Base-by-base conservation (phyloP, 2,329 filamentous ascomycete genomes). In the Cercospora beticola region DNA sequence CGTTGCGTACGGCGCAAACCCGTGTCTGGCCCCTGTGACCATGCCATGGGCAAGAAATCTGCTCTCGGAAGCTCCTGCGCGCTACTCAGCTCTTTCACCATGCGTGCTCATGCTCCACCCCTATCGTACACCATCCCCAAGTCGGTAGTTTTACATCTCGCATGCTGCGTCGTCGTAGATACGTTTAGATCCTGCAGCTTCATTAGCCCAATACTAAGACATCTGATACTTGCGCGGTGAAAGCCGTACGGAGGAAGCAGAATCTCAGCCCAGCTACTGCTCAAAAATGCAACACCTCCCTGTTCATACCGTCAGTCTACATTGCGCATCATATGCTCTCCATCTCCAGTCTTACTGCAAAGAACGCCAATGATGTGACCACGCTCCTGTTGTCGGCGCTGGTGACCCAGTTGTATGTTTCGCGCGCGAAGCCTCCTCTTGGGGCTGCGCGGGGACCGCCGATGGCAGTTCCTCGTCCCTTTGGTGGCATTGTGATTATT, bases 251-350 rank as follows among this genome's bases (percentile, higher is more conserved):
- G 81, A 59, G 84, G 83, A 9, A 84, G 77, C 5, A 86, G 75
- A 64, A 84, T 78, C 78, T 86, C 84, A 71, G 81, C 82, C 82
- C 83, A 86, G 78, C 82, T 84, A 77, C 83, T 85, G 74, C 83
- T 81, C 56, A 86, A 73, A 74, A 86, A 86, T 6, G 83, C 80
- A 43, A 86, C 83, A 68, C 83, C 66, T 59, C 62, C 66, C 66
- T 49, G 9, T 21, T 12, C 43, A 49, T 5, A 4, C 8, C 36
- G 36, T 61, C 10, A 33, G 16, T 26, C 18, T 57, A 31, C 49
- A 30, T 28, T 5, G 9, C 5, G n/a, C 12, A 40, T 8, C 36
- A 4, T 10, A 52, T 23, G 4, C 21, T 21, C 6, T 16, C 12
- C 2, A 8, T 40, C 83, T 78, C 56, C 28, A n/a, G 10, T 43